Base-by-base conservation (phyloP, 768 basidiomycete species). In the Suillus subalutaceus region DNA sequence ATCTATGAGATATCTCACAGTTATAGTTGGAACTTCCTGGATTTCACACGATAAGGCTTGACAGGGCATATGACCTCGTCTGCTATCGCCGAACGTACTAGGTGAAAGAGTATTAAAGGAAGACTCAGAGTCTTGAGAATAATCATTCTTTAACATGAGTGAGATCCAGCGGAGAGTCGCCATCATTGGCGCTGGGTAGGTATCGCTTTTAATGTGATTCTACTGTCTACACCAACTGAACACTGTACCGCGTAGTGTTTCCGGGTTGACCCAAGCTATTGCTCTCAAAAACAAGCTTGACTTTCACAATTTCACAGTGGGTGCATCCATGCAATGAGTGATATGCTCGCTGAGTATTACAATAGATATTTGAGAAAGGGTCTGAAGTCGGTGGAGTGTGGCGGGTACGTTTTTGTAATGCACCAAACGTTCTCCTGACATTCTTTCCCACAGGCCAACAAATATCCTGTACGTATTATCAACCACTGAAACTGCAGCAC, bases 311-410 rank as follows among this genome's bases (percentile, higher is more conserved):
- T 52, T 52, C 13, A 52, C 50, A 16, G 85, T 81, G 68, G 50
- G 79, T 63, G 57, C 12, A 18, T 38, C 15, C 6, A 60, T 38
- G 4, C 38, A 13, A 32, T 26, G 63, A 26, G 6, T 23, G 46
- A 12, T 6, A 20, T 37, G 59, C 9, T 65, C 23, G 18, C n/a
- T 3, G 46, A 44, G 4, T 46, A 18, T 32, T 12, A 6, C 26
- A 16, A 60, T 67, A 85, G 85, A 81, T 86, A n/a, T 83, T 79
- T 44, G 85, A 86, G 69, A 81, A 83, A 63, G 80, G 72, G 4
- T 57, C 62, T 4, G 79, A 81, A 41, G 77, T 86, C 26, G 85
- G 85, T 10, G 84, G 85, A 48, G 84, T 83, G 43, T 86, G 85
- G 84, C 76, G 82, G 66, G 85, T 86, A 63, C 69, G 84, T 76